Base-by-base conservation (phyloP, 2,329 filamentous ascomycete genomes). In the Phyllosticta citrichinensis region DNA sequence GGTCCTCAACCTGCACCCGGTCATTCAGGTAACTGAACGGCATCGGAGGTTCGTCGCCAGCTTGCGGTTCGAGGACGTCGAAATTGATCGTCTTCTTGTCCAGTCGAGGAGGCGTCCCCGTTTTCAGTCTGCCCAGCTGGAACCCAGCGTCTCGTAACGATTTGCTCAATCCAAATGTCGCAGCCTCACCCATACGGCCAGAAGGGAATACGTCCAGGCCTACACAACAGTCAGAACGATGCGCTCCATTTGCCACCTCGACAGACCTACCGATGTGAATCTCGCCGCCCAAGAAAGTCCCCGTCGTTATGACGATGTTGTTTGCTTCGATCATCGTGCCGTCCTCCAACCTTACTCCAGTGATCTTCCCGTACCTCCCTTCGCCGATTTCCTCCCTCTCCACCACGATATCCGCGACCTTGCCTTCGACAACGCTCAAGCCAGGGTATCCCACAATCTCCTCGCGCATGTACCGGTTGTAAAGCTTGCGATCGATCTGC, bases 21-120 rank as follows among this genome's bases (percentile, higher is more conserved):
- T 88, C 79, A 70, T 96, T 93, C 57, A 99, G 78, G 68, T 93
- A 97, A 66, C 91, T 97, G 73, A 99, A 99, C 0, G 94, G 93
- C 68, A 81, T 83, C 0, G 94, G 93, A 1, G 91, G 90, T 2
- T 93, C 81, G 68, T 99, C 94, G 4, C 93, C 94, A 30, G 76
- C 78, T 68, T 97, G 93, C 3, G 81, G 76, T 61, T 92, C 84
- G 3, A 97, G 77, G 0, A 79, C 73, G 1, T 80, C 76, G 70
- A 88, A 97, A 67, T 97, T 82, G 70, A 99, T 97, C 47, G 88
- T 90, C 60, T 85, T 85, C 64, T 83, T 85, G 66, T 91, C 89
- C 60, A 99, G 79, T 25, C 94, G 85, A 22, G 94, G 94, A 8
- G 94, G 94, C 5, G 94, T 99, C 14, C 94, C 94, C 0, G 94